Conservation (phyloP, 2,329 filamentous ascomycete genomes). For the Triangularia setosa region DNA sequence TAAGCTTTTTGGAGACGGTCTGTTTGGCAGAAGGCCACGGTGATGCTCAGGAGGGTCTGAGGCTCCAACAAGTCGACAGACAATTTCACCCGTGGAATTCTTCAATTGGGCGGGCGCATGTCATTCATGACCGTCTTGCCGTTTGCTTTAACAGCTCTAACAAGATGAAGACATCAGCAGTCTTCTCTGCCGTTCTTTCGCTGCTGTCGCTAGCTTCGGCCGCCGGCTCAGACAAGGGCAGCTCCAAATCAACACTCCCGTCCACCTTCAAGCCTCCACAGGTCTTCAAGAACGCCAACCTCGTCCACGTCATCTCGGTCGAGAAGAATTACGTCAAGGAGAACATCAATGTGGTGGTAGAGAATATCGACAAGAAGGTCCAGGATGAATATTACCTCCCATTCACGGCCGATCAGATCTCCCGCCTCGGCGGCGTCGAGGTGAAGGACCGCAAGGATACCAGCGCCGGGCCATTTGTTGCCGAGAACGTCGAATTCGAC, state of each 20-base stretch:
- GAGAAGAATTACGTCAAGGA: constrained; percentile 92
- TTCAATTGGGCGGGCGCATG: constrained; percentile 23
- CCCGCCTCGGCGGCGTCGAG: constrained; percentile 78
- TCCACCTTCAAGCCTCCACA: constrained; percentile 77
- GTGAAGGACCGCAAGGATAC: constrained; percentile 87
- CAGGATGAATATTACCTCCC: constrained; percentile 90
- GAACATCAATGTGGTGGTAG: constrained; percentile 87
- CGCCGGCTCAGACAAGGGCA: constrained; percentile 28
- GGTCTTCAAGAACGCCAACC: constrained; percentile 89
- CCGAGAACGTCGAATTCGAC: constrained; percentile 64
- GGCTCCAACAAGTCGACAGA: constrained; percentile 19
- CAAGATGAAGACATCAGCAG: constrained; percentile 47
- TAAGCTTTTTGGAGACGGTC: constrained; percentile 34
- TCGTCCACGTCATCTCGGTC: constrained; percentile 84
- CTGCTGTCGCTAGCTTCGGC: constrained; percentile 48
- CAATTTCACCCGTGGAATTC: constrained; percentile 6
- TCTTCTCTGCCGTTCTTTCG: constrained; percentile 57
- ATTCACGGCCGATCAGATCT: constrained; percentile 72
- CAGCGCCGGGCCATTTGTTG: constrained; percentile 61
- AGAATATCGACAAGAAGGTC: constrained; percentile 75
- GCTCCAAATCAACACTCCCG: constrained; percentile 57
- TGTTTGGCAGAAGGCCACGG: constrained; percentile 30
- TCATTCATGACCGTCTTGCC: constrained; percentile 28
- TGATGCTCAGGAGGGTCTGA: constrained; percentile 27
- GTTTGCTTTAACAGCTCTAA: constrained; percentile 25